Evolutionary conservation across 495 filamentous ascomycete species (phyloP).

Genomic region (Xylaria sp.): DNA sequence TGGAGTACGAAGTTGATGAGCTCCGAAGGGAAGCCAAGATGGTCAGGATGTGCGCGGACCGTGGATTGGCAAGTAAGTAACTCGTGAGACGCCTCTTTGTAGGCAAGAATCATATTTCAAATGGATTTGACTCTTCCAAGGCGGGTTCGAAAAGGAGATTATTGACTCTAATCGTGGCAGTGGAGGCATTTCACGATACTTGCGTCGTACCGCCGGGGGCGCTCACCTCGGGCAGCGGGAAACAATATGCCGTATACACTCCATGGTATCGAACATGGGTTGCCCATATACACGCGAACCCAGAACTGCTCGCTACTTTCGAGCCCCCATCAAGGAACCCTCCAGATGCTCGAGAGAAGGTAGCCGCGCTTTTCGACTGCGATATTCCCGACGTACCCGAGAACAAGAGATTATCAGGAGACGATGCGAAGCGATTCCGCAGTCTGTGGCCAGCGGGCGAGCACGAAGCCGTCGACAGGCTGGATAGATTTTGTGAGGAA

Average conservation of each 20-base stretch:
- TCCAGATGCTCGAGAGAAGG: slow-evolving; percentile 54
- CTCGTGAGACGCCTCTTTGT: background rate
- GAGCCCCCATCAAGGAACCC: slow-evolving; percentile 70
- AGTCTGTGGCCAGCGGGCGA: slow-evolving; percentile 82
- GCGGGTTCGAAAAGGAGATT: background rate
- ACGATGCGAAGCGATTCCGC: slow-evolving; percentile 64
- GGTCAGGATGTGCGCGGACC: slow-evolving; percentile 63
- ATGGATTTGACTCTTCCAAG: background rate
- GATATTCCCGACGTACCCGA: slow-evolving; percentile 67
- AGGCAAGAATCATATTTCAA: background rate
- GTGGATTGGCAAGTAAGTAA: slow-evolving; percentile 57
- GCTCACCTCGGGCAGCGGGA: slow-evolving; percentile 67
- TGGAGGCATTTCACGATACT: slow-evolving; percentile 76
- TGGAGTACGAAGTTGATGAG: slow-evolving; percentile 84
- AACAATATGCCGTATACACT: slow-evolving; percentile 83
- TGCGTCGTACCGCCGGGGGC: slow-evolving; percentile 80
- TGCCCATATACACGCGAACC: slow-evolving; percentile 70
- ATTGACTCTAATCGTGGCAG: background rate
- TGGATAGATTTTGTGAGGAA: slow-evolving; percentile 74
- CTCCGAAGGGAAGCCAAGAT: slow-evolving; percentile 74
- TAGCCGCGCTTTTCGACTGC: slow-evolving; percentile 66
- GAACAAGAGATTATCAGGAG: slow-evolving; percentile 66
- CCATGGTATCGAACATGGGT: slow-evolving; percentile 86
- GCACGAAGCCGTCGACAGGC: slow-evolving; percentile 69
- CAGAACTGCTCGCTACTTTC: slow-evolving; percentile 65